phyloP scores from a whole-genome alignment of 345 rosid species.

The Mallotus nudiflorus region DNA sequence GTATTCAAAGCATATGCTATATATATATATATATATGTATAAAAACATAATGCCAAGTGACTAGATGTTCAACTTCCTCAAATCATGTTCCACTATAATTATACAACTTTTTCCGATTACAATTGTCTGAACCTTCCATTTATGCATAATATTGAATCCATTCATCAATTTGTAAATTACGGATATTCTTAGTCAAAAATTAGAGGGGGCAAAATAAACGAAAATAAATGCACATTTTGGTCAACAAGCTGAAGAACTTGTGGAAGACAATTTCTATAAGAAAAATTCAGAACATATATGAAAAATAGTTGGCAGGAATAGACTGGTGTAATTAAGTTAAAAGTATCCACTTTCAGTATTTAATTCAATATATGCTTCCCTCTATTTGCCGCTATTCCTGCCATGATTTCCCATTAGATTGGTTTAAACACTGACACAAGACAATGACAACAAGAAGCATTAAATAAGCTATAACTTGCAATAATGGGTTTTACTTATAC shows the following conservation, averaged over 20 bases:
- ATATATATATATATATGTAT: background rate
- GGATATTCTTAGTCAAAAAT: background rate
- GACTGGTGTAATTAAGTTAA: too few relatives aligned
- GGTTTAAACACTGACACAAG: slow-evolving; percentile 19
- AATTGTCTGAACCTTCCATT: background rate
- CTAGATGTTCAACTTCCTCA: slow-evolving; percentile 31
- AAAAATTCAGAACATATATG: background rate
- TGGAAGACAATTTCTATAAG: background rate
- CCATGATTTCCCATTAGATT: slow-evolving; percentile 2
- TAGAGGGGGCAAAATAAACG: background rate
- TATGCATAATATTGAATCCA: background rate
- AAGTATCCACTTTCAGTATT: too few relatives aligned
- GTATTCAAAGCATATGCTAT: background rate
- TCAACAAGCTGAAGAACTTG: background rate
- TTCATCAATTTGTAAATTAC: background rate
- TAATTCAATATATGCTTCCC: background rate
- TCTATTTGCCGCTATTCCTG: background rate
- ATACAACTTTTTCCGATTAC: background rate
- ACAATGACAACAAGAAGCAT: background rate
- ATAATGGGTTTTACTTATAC: slow-evolving; percentile 5
- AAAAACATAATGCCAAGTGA: slow-evolving; percentile 22
- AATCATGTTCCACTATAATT: slow-evolving; percentile 1
- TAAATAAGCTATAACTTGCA: slow-evolving; percentile 1
- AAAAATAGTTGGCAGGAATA: background rate
- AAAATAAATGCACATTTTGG: background rate